These are phyloP conservation scores for Eucommia ulmoides DNA, from an alignment of 257 asterid genomes.

Conservation along the genomic window DNA sequence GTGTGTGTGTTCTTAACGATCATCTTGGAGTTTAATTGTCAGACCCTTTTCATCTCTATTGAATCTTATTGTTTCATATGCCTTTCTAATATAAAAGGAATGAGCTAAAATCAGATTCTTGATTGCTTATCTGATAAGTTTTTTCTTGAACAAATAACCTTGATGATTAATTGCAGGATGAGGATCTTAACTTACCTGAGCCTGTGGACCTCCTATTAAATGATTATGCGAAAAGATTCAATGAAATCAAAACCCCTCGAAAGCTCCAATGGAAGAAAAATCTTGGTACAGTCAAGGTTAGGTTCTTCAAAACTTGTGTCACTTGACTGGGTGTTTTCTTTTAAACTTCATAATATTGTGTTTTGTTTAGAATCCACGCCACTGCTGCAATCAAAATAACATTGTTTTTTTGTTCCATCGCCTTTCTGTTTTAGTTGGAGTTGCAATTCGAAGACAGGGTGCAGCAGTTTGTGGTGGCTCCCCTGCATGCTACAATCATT, in stretches of 20 bases:
- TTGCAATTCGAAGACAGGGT: conserved; percentile 80
- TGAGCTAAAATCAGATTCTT: too few relatives aligned
- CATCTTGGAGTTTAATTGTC: too few relatives aligned
- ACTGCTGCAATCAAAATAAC: neutral
- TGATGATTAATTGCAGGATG: conserved; percentile 51
- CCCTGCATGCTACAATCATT: conserved; percentile 88
- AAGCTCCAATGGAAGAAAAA: conserved; percentile 92
- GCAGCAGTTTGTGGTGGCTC: conserved; percentile 67
- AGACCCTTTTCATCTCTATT: too few relatives aligned
- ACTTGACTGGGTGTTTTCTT: neutral
- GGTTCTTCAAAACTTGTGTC: conserved; percentile 22
- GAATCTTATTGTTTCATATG: too few relatives aligned
- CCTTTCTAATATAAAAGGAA: too few relatives aligned
- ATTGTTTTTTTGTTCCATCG: conserved; percentile 2
- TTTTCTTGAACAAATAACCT: too few relatives aligned
- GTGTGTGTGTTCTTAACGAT: too few relatives aligned
- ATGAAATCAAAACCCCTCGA: conserved; percentile 93
- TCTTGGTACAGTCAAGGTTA: conserved; percentile 95
- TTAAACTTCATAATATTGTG: too few relatives aligned
- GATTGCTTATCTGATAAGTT: too few relatives aligned
- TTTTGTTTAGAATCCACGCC: too few relatives aligned
- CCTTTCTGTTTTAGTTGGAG: conserved; percentile 54
- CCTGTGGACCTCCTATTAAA: conserved; percentile 55
- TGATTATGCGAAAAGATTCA: conserved; percentile 74
- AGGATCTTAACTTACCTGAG: conserved; percentile 59